Evolutionary conservation across 108 stramenopile genomes (phyloP).

Genomic region (Cyclotella cryptica): DNA sequence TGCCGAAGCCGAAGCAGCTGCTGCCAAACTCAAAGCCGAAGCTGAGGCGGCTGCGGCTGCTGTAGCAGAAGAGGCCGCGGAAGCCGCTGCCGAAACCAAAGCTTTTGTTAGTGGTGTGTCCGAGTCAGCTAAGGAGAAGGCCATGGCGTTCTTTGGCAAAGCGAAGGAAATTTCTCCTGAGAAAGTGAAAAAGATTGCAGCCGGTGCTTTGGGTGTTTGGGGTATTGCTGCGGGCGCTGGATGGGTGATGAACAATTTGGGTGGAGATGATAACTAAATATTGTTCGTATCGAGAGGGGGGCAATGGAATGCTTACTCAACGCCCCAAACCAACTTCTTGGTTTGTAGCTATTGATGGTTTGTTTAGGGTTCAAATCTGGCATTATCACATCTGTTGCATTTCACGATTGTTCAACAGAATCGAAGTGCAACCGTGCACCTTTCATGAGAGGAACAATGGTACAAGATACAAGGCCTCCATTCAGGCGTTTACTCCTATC

Average conservation of each 20-base stretch:
- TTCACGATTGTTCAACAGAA: conserved; percentile 8
- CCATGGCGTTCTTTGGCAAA: conserved; percentile 37
- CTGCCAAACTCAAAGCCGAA: conserved; percentile 8
- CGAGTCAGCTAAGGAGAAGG: conserved; percentile 37
- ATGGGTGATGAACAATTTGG: conserved; percentile 56
- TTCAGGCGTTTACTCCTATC: too few species aligned
- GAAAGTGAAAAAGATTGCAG: conserved; percentile 64
- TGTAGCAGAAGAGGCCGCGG: conserved; percentile 17
- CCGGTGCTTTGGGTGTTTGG: conserved; percentile 61
- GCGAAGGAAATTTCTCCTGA: conserved; percentile 50
- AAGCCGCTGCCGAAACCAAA: conserved; percentile 5
- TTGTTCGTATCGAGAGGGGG: neutral
- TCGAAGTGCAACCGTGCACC: too few species aligned
- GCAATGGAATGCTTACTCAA: neutral
- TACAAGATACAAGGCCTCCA: too few species aligned
- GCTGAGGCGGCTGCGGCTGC: conserved; percentile 22
- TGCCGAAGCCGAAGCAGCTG: conserved; percentile 11
- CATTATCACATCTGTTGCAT: conserved; percentile 1
- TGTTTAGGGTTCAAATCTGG: neutral
- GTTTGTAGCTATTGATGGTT: neutral
- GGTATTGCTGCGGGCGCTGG: conserved; percentile 64
- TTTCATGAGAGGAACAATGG: too few species aligned
- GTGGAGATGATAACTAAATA: conserved; percentile 37
- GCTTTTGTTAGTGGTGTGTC: conserved; percentile 22
- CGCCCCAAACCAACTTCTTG: conserved; percentile 2